Conservation (phyloP, 805 yeast genomes). For the Yamadazyma ubonensis region DNA sequence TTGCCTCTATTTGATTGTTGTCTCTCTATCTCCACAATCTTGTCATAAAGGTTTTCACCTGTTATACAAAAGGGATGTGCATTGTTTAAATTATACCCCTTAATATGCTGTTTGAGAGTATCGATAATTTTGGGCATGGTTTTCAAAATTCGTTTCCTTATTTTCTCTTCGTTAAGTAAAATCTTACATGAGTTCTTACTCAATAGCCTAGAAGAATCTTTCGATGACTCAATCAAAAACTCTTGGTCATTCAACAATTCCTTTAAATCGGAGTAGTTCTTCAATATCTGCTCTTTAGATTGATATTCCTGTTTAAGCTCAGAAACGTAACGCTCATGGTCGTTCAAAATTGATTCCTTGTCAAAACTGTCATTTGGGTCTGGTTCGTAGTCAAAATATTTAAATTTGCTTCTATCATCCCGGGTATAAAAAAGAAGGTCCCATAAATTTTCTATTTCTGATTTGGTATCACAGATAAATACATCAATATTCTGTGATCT, state of each 20-base stretch:
- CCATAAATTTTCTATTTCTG: conserved; percentile 63
- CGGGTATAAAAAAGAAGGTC: conserved; percentile 55
- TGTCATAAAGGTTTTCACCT: conserved; percentile 50
- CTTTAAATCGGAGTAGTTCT: conserved; percentile 53
- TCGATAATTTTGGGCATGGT: conserved; percentile 63
- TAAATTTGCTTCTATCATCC: conserved; percentile 49
- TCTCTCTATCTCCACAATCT: conserved; percentile 31
- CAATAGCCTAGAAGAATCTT: conserved; percentile 76
- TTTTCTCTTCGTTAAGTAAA: conserved; percentile 74
- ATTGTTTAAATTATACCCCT: conserved; percentile 45
- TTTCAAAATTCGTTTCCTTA: conserved; percentile 64
- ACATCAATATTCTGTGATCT: conserved; percentile 65
- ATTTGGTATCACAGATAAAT: conserved; percentile 62
- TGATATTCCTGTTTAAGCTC: conserved; percentile 50
- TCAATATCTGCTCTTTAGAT: conserved; percentile 53
- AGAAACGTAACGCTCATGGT: conserved; percentile 63
- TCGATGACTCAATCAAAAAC: conserved; percentile 64
- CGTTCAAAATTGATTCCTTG: conserved; percentile 59
- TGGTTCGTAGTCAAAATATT: conserved; percentile 31
- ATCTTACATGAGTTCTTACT: conserved; percentile 77
- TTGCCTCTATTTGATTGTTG: conserved; percentile 13
- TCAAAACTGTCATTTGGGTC: conserved; percentile 39
- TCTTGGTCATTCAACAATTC: conserved; percentile 58
- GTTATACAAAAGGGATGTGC: conserved; percentile 32
- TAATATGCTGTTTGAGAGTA: conserved; percentile 48